A percentile compares a stretch with the other conserved stretches of the same genome.
phyloP scores from a whole-genome alignment of 352 stramenopile species.

The Phytophthora cactorum region DNA sequence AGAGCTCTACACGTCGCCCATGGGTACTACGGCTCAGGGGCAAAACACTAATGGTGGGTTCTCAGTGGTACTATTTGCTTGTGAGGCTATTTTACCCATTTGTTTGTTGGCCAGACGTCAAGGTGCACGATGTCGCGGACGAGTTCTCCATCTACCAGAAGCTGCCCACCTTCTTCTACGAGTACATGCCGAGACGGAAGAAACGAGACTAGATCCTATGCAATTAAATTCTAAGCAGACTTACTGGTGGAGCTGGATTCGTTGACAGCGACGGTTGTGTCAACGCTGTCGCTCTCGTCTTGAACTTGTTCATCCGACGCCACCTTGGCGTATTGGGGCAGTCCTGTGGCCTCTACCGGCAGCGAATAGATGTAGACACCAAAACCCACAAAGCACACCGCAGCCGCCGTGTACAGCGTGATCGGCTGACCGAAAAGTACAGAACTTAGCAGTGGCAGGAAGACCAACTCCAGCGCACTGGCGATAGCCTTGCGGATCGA shows the following conservation, averaged over 20 bases:
- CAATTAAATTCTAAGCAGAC: constrained; percentile 24
- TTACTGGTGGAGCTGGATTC: constrained; percentile 17
- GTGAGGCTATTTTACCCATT: not conserved
- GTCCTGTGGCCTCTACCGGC: constrained; percentile 42
- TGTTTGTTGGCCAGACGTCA: constrained; percentile 39
- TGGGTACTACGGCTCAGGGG: constrained; percentile 29
- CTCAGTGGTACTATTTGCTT: not conserved
- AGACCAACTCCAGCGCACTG: constrained; percentile 76
- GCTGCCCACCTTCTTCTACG: constrained; percentile 89
- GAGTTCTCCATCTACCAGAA: constrained; percentile 89
- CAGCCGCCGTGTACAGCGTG: constrained; percentile 57
- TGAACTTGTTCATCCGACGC: constrained; percentile 13
- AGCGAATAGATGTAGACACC: constrained; percentile 86
- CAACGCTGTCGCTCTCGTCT: constrained; percentile 12
- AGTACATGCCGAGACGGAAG: constrained; percentile 82
- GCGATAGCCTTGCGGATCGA: constrained; percentile 84
- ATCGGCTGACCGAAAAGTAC: constrained; percentile 70
- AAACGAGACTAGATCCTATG: constrained; percentile 39
- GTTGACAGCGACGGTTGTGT: not conserved
- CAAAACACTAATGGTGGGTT: constrained; percentile 38
- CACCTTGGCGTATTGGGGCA: constrained; percentile 40
- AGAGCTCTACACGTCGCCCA: constrained; percentile 70
- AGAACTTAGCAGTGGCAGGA: constrained; percentile 66
- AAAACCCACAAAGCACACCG: constrained; percentile 71
- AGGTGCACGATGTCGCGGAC: constrained; percentile 75